Conservation (phyloP, 225 moss, liverwort and hornwort genomes). For the Ulota crispa region DNA sequence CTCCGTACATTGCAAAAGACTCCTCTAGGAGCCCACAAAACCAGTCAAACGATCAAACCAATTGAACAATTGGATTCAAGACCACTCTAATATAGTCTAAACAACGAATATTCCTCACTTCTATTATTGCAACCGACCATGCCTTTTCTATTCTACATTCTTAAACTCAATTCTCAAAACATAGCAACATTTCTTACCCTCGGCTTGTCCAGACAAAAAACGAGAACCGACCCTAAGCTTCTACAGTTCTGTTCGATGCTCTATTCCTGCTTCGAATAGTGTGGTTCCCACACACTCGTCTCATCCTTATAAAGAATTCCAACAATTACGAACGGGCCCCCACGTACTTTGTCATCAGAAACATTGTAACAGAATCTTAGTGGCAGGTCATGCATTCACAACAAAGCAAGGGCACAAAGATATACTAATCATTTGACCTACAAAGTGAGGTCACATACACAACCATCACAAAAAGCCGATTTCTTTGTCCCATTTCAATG, state of each 20-base stretch:
- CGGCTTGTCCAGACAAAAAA: too few species aligned
- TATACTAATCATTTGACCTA: background rate
- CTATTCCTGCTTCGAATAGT: too few species aligned
- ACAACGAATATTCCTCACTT: too few species aligned
- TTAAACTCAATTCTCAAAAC: background rate
- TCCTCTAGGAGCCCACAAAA: background rate
- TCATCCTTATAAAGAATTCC: background rate
- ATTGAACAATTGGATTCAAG: background rate
- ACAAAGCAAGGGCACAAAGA: background rate
- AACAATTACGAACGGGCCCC: background rate
- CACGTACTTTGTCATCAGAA: background rate
- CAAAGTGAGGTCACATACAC: background rate
- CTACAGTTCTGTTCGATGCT: too few species aligned
- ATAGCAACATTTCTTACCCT: too few species aligned
- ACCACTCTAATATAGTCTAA: background rate
- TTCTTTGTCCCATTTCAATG: background rate
- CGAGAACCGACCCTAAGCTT: background rate
- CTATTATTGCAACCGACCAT: background rate
- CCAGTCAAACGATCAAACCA: too few species aligned
- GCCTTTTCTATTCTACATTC: background rate
- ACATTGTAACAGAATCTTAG: background rate
- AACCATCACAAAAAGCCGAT: background rate
- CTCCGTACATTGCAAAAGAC: rapidly evolving
- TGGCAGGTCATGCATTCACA: background rate
- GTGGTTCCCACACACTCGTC: background rate